Conservation (phyloP, 305 asterid species). For the Galium porrigens region DNA sequence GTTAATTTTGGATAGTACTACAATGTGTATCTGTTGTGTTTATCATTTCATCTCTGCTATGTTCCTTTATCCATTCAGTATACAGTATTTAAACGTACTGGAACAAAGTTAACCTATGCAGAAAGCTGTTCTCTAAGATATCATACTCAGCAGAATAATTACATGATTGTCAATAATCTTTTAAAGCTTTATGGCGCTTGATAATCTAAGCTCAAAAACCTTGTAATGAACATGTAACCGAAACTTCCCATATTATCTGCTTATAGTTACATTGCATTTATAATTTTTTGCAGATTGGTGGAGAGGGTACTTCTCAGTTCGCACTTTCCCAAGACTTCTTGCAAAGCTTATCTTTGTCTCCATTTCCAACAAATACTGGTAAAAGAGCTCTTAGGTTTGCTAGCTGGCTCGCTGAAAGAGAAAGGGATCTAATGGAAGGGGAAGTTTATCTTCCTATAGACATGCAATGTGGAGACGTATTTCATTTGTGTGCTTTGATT, state of each 20-base stretch:
- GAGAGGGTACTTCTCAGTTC: slow-evolving; percentile 47
- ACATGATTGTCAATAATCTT: not conserved
- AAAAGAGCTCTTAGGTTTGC: slow-evolving; percentile 58
- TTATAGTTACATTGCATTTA: slow-evolving; percentile 7
- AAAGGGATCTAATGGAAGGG: slow-evolving; percentile 51
- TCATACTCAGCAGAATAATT: not conserved
- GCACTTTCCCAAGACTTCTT: slow-evolving; percentile 68
- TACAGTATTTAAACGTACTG: too few species aligned
- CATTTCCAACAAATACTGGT: slow-evolving; percentile 68
- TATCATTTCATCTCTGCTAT: not conserved
- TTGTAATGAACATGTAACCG: not conserved
- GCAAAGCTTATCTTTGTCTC: slow-evolving; percentile 46
- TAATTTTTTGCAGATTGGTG: slow-evolving; percentile 56
- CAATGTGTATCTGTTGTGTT: slow-evolving; percentile 1
- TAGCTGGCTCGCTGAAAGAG: slow-evolving; percentile 67
- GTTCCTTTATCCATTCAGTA: not conserved
- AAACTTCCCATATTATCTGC: slow-evolving; percentile 6
- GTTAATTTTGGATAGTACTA: slow-evolving; percentile 16
- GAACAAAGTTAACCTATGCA: not conserved
- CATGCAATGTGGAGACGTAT: slow-evolving; percentile 77
- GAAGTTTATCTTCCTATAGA: slow-evolving; percentile 54
- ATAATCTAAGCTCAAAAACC: not conserved
- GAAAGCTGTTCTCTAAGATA: not conserved
- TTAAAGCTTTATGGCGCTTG: not conserved
- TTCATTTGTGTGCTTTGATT: slow-evolving; percentile 57